Base-by-base conservation (phyloP, 179 eudicot genomes). In the Pouteria campechiana region DNA sequence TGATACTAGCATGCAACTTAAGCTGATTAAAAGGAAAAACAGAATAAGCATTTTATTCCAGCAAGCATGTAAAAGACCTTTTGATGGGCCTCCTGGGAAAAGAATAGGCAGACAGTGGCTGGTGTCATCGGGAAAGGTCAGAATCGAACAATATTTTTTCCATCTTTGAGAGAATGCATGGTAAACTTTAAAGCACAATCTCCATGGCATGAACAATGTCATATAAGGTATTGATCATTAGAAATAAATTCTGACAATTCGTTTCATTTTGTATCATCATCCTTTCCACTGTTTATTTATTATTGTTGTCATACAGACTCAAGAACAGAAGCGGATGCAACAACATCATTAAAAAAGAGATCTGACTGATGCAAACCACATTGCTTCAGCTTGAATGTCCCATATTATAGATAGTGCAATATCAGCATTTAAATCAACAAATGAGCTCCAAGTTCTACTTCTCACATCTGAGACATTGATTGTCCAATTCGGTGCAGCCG, bases 381-480 rank as follows among this genome's bases (percentile, higher is more conserved):
- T 14, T 18, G 9, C 16, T 17, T 8, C 14, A 46, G 30, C n/a
- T n/a, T 23, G 2, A 17, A 38, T 17, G 20, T 7, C 5, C 13
- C 16, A n/a, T 30, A 19, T 17, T 12, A 38, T 18, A 33, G 22
- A 12, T 32, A 13, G n/a, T n/a, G n/a, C n/a, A n/a, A n/a, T n/a
- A n/a, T n/a, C n/a, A n/a, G n/a, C n/a, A n/a, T n/a, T n/a, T n/a
- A n/a, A n/a, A n/a, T n/a, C 10, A 27, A 8, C 15, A 22, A 8
- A 1, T 0, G 7, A 20, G 1, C 15, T 8, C 22, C 21, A 40
- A 39, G 38, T 32, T 31, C 22, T n/a, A 21, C 52, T 28, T 8
- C 69, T 66, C 36, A 71, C 76, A 44, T 66, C 76, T 32, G 65
- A 44, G 30, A 70, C 69, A 4, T 61, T 61, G 31, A 61, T 61